phyloP scores from a whole-genome alignment of 768 basidiomycete genomes.

The Tylopilus vinaceipallidus region DNA sequence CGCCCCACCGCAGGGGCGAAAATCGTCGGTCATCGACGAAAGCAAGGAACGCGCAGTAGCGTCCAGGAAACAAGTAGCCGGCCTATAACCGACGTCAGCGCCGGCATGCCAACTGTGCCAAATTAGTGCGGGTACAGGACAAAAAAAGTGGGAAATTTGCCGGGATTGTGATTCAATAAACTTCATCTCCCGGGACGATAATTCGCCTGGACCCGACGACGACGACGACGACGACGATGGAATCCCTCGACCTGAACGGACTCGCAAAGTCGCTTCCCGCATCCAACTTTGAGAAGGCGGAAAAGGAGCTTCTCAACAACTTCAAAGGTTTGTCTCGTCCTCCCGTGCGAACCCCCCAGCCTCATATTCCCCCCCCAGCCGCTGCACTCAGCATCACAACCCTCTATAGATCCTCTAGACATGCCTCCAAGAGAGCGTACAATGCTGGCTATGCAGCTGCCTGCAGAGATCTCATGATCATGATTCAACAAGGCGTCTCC shows the following conservation, averaged over 20 bases:
- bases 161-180: neutral
- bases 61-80: too few species aligned
- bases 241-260: constrained; percentile 76
- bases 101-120: neutral
- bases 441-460: constrained; percentile 79
- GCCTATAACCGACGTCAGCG: neutral
- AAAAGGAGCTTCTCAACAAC: constrained; percentile 77
- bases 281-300: constrained; percentile 69
- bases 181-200: neutral
- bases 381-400: constrained; percentile 85
- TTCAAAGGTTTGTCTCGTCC: constrained; percentile 59
- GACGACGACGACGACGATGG: constrained; percentile 42
- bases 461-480: constrained; percentile 75
- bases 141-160: constrained; percentile 5
- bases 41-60: too few species aligned
- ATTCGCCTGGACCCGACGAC: neutral
- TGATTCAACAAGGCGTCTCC: constrained; percentile 83
- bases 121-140: neutral
- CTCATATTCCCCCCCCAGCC: constrained; percentile 43
- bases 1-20: constrained; percentile 13
- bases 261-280: constrained; percentile 73
- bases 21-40: constrained; percentile 9
- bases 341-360: neutral
- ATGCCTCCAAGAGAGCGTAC: constrained; percentile 77
- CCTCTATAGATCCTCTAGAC: constrained; percentile 75